Evolutionary conservation across 768 basidiomycete species (phyloP).

Genomic region (Albatrellus ellisii): DNA sequence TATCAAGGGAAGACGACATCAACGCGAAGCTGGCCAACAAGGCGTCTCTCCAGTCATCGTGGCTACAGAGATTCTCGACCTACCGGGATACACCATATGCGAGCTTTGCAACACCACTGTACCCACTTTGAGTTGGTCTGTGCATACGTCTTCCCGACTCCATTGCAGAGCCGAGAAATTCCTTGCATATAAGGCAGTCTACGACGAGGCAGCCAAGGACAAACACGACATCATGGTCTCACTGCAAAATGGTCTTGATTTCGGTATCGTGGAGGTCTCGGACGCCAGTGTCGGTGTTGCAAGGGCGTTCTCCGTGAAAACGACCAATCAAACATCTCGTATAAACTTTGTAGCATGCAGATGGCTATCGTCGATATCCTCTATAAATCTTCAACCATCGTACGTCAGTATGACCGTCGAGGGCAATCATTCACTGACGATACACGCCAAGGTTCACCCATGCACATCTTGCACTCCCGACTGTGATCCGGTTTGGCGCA

Average conservation of each 20-base stretch:
- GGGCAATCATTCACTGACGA: neutral
- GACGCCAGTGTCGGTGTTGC: constrained; percentile 16
- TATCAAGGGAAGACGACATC: neutral
- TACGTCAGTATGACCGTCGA: neutral
- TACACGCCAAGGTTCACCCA: neutral
- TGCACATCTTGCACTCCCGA: neutral
- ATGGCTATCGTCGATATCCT: neutral
- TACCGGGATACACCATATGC: neutral
- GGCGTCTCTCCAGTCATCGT: neutral
- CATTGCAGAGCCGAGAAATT: neutral
- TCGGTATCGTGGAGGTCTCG: constrained; percentile 33
- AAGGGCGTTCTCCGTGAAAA: constrained; percentile 9
- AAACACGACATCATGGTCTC: neutral
- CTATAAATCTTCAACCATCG: neutral
- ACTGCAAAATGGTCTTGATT: constrained; percentile 27
- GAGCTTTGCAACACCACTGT: neutral
- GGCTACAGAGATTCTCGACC: neutral
- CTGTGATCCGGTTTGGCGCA: neutral
- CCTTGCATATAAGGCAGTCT: neutral
- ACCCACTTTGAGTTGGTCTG: neutral
- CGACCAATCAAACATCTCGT: constrained; percentile 4
- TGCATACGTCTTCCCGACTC: neutral
- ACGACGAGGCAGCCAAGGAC: neutral
- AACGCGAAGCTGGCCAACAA: neutral
- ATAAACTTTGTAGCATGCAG: constrained; percentile 4